Conservation (phyloP, 2,329 filamentous ascomycete species). For the Pestalotiopsis sp. region DNA sequence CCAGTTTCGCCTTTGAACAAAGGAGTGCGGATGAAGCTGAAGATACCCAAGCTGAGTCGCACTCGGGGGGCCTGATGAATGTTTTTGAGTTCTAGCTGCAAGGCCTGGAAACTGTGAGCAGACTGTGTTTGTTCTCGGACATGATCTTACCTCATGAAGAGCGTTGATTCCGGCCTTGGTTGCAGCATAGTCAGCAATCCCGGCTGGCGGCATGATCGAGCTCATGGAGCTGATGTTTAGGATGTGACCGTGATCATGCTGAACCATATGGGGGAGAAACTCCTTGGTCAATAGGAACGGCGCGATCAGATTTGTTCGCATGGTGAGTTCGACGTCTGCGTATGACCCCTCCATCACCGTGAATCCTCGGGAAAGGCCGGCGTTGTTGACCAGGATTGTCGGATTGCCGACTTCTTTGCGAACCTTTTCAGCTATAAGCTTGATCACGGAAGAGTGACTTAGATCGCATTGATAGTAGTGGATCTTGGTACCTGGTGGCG, state of each 20-base stretch:
- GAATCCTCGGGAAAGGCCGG: neutral
- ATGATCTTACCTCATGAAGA: neutral
- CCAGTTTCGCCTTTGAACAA: neutral
- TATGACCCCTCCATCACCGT: neutral
- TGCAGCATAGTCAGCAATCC: neutral
- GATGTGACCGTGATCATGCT: neutral
- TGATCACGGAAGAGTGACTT: neutral
- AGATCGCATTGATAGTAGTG: neutral
- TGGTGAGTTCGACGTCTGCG: neutral
- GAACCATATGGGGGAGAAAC: neutral
- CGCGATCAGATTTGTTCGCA: neutral
- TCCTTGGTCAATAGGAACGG: neutral
- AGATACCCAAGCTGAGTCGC: neutral
- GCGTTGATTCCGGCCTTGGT: neutral
- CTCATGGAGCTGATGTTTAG: neutral
- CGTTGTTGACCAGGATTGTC: neutral
- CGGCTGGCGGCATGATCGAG: neutral
- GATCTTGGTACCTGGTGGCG: neutral
- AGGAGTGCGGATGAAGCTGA: conserved; percentile 1
- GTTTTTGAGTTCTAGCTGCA: neutral
- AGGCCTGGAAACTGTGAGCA: neutral
- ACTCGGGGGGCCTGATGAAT: neutral
- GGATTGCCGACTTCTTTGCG: neutral
- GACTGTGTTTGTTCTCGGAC: neutral
- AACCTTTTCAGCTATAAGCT: neutral